Evolutionary conservation across 441 rosid genomes (phyloP).

Genomic region (Brassica balearica): DNA sequence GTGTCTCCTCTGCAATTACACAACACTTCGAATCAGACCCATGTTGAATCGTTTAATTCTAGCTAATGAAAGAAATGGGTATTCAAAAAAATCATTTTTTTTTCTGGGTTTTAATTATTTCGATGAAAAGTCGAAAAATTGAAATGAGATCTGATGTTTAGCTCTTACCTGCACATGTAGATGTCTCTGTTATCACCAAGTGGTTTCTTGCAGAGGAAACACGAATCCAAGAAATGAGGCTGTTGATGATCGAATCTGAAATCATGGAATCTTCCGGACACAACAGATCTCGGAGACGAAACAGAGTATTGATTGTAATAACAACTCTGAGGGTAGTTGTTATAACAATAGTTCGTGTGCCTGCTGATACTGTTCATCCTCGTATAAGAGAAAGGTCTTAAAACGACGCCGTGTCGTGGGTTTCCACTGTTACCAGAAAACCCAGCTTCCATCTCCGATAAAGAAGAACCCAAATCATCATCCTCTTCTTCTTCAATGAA

Average conservation of each 20-base stretch:
- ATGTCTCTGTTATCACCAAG: conserved; percentile 80
- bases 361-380: conserved; percentile 37
- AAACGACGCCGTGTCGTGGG: conserved; percentile 29
- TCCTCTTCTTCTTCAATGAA: conserved; percentile 39
- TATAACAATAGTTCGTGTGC: conserved; percentile 7
- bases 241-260: conserved; percentile 48
- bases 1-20: conserved; percentile 43
- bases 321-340: conserved; percentile 16
- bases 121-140: not conserved
- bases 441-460: conserved; percentile 47
- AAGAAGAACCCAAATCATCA: conserved; percentile 23
- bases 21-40: conserved; percentile 21
- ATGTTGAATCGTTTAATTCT: not conserved
- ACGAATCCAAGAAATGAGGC: conserved; percentile 78
- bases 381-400: conserved; percentile 27
- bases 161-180: conserved; percentile 86
- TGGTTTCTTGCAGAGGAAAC: conserved; percentile 75
- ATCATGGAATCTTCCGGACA: conserved; percentile 46
- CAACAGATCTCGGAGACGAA: conserved; percentile 43
- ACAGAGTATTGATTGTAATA: conserved; percentile 38
- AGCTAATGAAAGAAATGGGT: not conserved
- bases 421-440: conserved; percentile 26
- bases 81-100: not conserved
- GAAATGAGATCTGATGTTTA: conserved; percentile 28
- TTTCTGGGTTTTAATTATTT: not conserved